Percentiles rank a stretch among this genome's conserved stretches.
Evolutionary conservation across 495 filamentous ascomycete genomes (phyloP).

Genomic region (Penicillium chermesinum): DNA sequence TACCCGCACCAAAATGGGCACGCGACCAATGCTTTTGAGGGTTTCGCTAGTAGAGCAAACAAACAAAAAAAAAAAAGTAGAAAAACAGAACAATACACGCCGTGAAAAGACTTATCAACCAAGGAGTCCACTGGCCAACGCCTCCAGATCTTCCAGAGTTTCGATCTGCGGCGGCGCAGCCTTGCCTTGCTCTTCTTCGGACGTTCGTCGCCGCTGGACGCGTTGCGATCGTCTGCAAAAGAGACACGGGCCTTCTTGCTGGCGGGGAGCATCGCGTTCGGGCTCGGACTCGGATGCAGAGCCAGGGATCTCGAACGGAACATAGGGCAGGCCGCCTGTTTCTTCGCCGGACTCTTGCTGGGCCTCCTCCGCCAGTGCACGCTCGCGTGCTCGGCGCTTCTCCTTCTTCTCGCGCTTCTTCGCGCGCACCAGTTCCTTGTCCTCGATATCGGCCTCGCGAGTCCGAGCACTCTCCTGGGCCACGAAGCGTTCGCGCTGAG

Average conservation of each 20-base stretch:
- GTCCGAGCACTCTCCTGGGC: constrained; percentile 66
- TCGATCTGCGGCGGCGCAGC: constrained; percentile 60
- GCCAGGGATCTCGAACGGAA: constrained; percentile 27
- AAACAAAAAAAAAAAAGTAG: constrained; percentile 7
- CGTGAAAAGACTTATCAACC: constrained; percentile 32
- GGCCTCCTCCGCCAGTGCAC: constrained; percentile 41
- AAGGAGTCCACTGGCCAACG: constrained; percentile 76
- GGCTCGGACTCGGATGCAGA: constrained; percentile 30
- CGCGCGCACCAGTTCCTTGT: constrained; percentile 73
- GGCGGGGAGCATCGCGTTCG: constrained; percentile 20
- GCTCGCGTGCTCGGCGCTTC: constrained; percentile 75
- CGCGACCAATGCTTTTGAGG: constrained; percentile 15
- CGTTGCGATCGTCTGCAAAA: constrained; percentile 28
- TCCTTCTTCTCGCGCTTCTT: constrained; percentile 83
- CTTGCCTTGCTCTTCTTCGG: constrained; percentile 39
- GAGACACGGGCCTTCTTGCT: constrained; percentile 44
- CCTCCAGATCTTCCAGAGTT: constrained; percentile 85
- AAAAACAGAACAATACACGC: constrained; percentile 2
- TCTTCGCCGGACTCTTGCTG: constrained; percentile 36
- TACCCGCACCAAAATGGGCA: constrained; percentile 8
- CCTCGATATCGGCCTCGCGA: constrained; percentile 68
- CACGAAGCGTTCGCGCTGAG: constrained; percentile 71
- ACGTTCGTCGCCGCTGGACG: constrained; percentile 40
- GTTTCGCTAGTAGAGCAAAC: constrained; percentile 14
- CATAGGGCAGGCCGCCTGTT: constrained; percentile 21